Percentiles rank a stretch among this genome's conserved stretches.
These are phyloP conservation scores for Fusarium circinatum DNA, from an alignment of 2,329 filamentous ascomycete genomes.

Conservation along the genomic window DNA sequence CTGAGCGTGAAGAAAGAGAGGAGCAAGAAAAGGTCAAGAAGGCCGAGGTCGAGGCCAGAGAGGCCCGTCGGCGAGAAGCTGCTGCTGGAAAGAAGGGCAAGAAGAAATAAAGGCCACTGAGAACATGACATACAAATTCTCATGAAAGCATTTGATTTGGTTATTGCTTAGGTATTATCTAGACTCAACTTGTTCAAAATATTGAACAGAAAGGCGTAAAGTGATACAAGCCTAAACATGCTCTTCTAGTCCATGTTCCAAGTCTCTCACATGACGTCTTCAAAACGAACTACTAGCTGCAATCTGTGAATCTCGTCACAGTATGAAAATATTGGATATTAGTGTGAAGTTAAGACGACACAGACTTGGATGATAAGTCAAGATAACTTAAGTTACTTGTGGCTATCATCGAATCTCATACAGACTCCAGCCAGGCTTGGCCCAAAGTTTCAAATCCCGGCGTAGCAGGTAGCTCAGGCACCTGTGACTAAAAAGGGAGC, in stretches of 20 bases:
- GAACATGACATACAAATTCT: constrained; percentile 1
- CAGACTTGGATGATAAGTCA: background rate
- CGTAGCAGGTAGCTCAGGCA: background rate
- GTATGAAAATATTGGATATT: background rate
- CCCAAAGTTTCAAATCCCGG: background rate
- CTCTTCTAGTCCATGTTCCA: background rate
- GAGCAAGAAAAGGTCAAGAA: constrained; percentile 60
- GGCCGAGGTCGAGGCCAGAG: constrained; percentile 63
- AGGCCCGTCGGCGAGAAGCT: constrained; percentile 64
- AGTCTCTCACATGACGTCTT: background rate
- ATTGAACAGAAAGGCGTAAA: background rate
- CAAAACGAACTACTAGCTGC: background rate
- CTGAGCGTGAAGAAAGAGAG: constrained; percentile 67
- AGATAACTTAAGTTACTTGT: background rate
- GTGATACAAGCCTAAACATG: background rate
- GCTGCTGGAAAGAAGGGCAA: constrained; percentile 61
- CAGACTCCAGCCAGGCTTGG: background rate
- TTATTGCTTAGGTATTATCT: background rate
- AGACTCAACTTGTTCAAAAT: background rate
- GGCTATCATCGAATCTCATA: background rate
- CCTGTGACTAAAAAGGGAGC: background rate
- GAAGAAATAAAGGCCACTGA: constrained; percentile 51
- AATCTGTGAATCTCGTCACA: background rate
- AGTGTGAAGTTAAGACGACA: background rate
- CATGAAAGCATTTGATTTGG: background rate